Base-by-base conservation (phyloP, 2,329 filamentous ascomycete species). In the Gaeumannomyces sp. region DNA sequence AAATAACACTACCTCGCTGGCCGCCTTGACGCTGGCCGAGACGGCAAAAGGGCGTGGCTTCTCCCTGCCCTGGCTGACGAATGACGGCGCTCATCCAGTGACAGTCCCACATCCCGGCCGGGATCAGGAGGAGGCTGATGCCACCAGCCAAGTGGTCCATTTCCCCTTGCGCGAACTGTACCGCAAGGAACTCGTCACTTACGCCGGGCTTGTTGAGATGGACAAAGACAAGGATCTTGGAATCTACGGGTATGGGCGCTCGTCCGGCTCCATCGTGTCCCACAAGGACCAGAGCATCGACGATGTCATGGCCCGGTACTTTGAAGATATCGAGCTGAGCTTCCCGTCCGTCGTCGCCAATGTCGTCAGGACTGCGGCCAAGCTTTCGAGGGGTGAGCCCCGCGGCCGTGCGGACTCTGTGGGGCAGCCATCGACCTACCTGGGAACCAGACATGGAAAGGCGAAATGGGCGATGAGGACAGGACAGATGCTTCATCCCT, bases 291-390 rank as follows among this genome's bases (percentile, higher is more conserved):
- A 92, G 60, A 96, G 92, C 60, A 97, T 99, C 71, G 93, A 97
- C 73, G 89, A 93, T 70, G 84, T 99, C 64, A 93, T 98, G 89
- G 79, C 83, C 65, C 88, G 92, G 65, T 99, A 97, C 75, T 97
- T 99, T 72, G 85, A 87, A 69, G 89, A 87, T 57, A 92, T 97
- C 22, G 93, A 97, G 73, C 85, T 87, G 69, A 90, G 89, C 66
- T 97, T 96, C 72, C 91, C 93, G 3, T 92, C 91, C 64, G 92
- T 98, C 65, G 93, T 99, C 69, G 90, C 93, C 38, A 99, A 99
- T 74, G 95, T 99, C 13, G 94, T 97, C 6, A 87, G 92, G 67
- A 99, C 94, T 45, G 89, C 91, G n/a, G 89, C 87, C 63, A 97
- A 96, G 76, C 81, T 98, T 57, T 80, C 87, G 60, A 77, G 85